Base-by-base conservation (phyloP, 192 early-diverging fungal species). In the Mortierella alpina region DNA sequence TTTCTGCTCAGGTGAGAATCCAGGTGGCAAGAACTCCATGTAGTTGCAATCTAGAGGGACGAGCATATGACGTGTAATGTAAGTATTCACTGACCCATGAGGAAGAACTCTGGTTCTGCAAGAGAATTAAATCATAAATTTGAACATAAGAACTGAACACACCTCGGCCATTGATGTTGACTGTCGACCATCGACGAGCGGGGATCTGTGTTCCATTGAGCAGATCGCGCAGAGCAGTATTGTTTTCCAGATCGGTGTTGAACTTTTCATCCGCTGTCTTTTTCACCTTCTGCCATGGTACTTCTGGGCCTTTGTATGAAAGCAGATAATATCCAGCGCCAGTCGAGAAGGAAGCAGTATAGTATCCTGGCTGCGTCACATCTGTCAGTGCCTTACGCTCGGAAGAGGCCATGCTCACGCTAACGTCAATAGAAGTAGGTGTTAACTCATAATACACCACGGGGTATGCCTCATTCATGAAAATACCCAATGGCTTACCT, bases 221-320 rank as follows among this genome's bases (percentile, higher is more conserved):
- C 39, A 85, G 55, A 0, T 83, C 50, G 23, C 82, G 80, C 4
- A 92, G 79, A 0, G 53, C 52, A 14, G 74, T 63, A 70, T 95
- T 95, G 51, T 91, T 82, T 61, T 85, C 84, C 8, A 93, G 63
- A 7, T 91, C 77, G 0, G 68, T 73, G 61, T 85, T 88, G 67
- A 92, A 93, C 8, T 68, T 82, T 52, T 52, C 22, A 42, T 93
- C 85, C 10, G 51, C 68, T 39, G 84, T 83, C 66, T 88, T 90
- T 63, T 86, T 86, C 12, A 95, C 87, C 17, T 84, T 85, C 71
- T 92, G 89, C 86, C 88, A 95, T 12, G 96, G 96, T 6, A 96
- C 83, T 68, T 90, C 90, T 6, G 97, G 97, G 0, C 97, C 97
- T 22, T 84, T 72, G 63, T 97, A 96, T n/a, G 84, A 82, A 15